Percentiles rank a stretch among this genome's conserved stretches.
These are phyloP conservation scores for Triticum aestivum DNA, from an alignment of 176 grass and related monocot genomes.

Conservation along the genomic window IWGSC_CS_RefSeq_v2.1 NC_057802.1:612658338-612658837, in stretches of 20 bases:
- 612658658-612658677: slow-evolving; percentile 81
- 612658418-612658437: not conserved
- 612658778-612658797: not conserved
- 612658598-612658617: not conserved
- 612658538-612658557: not conserved
- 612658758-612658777: not conserved
- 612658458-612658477: no score
- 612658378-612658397: not conserved
- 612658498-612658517: slow-evolving; percentile 81
- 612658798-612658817: not conserved
- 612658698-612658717: not conserved
- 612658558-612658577: not conserved
- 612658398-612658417: not conserved
- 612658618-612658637: not conserved
- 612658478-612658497: no score
- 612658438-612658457: not conserved
- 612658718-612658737: no score
- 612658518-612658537: slow-evolving; percentile 99
- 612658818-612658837: not conserved
- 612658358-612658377: not conserved
- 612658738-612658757: not conserved
- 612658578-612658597: not conserved
- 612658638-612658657: not conserved
- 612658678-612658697: slow-evolving; percentile 86
- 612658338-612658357: not conserved